phyloP scores from a whole-genome alignment of 345 rosid genomes.

The Microthlaspi erraticum region DNA sequence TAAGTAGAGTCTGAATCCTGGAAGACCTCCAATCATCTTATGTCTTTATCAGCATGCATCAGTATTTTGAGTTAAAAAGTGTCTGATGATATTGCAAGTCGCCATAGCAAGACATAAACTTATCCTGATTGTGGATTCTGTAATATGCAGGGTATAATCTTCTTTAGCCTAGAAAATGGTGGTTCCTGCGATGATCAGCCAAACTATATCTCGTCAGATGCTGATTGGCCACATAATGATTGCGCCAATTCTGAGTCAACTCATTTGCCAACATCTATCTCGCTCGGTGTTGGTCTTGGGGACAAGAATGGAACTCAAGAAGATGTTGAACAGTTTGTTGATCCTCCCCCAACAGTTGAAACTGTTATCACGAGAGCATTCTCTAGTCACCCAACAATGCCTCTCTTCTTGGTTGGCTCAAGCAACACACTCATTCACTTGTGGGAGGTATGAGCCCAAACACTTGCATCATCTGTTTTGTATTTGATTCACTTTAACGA shows the following conservation, averaged over 20 bases:
- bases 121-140: constrained; percentile 37
- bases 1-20: constrained; percentile 17
- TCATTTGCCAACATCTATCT: constrained; percentile 71
- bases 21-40: constrained; percentile 25
- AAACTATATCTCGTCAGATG: constrained; percentile 71
- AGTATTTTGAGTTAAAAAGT: constrained; percentile 17
- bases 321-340: constrained; percentile 69
- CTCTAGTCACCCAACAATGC: constrained; percentile 87
- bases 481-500: background rate
- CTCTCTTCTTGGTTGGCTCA: constrained; percentile 93
- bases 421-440: constrained; percentile 86
- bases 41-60: constrained; percentile 27
- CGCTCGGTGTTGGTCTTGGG: constrained; percentile 77
- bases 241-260: constrained; percentile 88
- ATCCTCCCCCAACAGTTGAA: constrained; percentile 76
- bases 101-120: constrained; percentile 16
- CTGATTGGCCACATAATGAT: constrained; percentile 87
- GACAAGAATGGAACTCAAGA: constrained; percentile 74
- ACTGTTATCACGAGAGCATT: constrained; percentile 76
- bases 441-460: constrained; percentile 78
- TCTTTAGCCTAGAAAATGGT: constrained; percentile 66
- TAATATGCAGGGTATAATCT: constrained; percentile 72
- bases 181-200: constrained; percentile 49
- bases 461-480: constrained; percentile 18
- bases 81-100: constrained; percentile 24